phyloP scores from a whole-genome alignment of 192 early-diverging fungal genomes.

The Coemansia sp. region DNA sequence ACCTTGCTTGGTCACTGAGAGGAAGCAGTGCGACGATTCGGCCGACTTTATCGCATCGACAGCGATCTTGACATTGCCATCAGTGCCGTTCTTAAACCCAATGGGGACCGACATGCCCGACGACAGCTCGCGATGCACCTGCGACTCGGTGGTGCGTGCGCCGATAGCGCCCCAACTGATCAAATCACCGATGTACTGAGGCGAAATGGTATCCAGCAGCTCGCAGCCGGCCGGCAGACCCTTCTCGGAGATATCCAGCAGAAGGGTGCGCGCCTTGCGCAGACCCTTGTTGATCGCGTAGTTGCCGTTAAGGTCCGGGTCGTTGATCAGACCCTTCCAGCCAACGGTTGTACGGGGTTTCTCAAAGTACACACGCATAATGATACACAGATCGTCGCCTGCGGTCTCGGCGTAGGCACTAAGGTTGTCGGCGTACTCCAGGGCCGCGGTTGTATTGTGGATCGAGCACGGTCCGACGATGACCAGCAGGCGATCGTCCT shows the following conservation, averaged over 20 bases:
- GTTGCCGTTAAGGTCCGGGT: conserved; percentile 69
- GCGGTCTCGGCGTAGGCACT: conserved; percentile 60
- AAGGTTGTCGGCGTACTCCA: conserved; percentile 71
- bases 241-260: conserved; percentile 69
- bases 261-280: conserved; percentile 68
- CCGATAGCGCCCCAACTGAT: conserved; percentile 80
- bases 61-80: conserved; percentile 79
- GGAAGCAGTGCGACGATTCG: conserved; percentile 70
- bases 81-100: conserved; percentile 84
- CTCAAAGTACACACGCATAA: conserved; percentile 89
- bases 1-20: conserved; percentile 85
- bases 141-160: conserved; percentile 81
- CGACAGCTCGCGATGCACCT: conserved; percentile 79
- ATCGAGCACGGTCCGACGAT: conserved; percentile 87
- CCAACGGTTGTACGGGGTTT: conserved; percentile 84
- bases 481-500: conserved; percentile 78
- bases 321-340: conserved; percentile 94
- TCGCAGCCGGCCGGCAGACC: conserved; percentile 76
- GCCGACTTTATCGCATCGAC: conserved; percentile 92
- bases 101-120: conserved; percentile 79
- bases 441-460: conserved; percentile 74
- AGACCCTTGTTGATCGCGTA: conserved; percentile 85
- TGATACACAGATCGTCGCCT: conserved; percentile 64
- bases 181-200: conserved; percentile 78
- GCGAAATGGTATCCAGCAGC: conserved; percentile 79